Conservation (phyloP, 83 land plant species). For the Larix sibirica region DNA sequence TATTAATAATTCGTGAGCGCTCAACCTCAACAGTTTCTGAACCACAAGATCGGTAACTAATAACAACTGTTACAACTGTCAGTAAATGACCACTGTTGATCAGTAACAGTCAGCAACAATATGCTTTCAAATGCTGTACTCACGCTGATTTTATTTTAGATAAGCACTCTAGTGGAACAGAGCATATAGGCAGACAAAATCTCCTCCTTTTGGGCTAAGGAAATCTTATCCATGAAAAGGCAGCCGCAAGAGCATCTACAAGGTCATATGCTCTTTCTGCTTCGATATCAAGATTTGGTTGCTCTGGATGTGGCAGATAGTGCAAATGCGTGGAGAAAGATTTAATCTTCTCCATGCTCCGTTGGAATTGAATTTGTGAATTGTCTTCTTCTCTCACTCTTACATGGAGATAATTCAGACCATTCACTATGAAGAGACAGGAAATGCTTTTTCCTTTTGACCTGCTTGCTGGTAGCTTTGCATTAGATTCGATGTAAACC, state of each 20-base stretch:
- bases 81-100: too few species aligned
- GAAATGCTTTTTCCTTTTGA: conserved; percentile 11
- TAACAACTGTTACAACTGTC: too few species aligned
- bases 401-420: background rate
- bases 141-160: conserved; percentile 47
- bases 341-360: background rate
- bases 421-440: background rate
- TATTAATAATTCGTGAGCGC: too few species aligned
- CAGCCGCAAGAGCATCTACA: conserved; percentile 54
- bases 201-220: conserved; percentile 71
- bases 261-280: conserved; percentile 11
- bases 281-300: conserved; percentile 32
- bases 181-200: conserved; percentile 33
- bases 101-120: background rate
- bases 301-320: background rate
- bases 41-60: too few species aligned
- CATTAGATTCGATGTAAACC: conserved; percentile 33
- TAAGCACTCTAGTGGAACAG: conserved; percentile 19
- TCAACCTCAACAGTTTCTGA: too few species aligned
- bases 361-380: too few species aligned
- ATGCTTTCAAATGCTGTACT: conserved; percentile 59
- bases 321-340: background rate
- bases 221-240: conserved; percentile 55
- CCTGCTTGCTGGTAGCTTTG: conserved; percentile 16
- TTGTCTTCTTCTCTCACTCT: background rate